Evolutionary conservation across 805 yeast genomes (phyloP).

Genomic region (Saccharomycopsis fodiens): DNA sequence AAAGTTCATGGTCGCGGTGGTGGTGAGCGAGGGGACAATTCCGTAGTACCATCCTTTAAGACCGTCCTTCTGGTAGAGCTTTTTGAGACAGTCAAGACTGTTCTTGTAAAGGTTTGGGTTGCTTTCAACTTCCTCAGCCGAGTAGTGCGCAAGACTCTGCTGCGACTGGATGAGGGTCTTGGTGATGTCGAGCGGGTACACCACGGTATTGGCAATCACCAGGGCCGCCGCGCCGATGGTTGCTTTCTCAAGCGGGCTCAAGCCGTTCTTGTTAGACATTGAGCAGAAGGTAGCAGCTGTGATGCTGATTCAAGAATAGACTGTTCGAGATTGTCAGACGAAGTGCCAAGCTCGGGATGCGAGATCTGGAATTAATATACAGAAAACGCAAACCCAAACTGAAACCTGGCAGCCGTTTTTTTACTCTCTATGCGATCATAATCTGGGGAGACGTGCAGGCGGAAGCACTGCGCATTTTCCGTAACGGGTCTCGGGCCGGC

Average conservation of each 20-base stretch:
- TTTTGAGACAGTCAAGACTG: constrained; percentile 53
- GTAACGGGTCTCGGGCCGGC: not conserved
- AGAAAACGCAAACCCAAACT: too few relatives aligned
- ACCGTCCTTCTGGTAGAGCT: constrained; percentile 56
- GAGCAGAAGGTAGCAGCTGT: constrained; percentile 38
- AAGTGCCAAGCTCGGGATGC: too few relatives aligned
- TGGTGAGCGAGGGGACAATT: constrained; percentile 54
- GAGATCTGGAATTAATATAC: not conserved
- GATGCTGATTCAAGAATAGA: not conserved
- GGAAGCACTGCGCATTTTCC: not conserved
- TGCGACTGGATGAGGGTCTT: constrained; percentile 76
- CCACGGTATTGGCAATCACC: constrained; percentile 66
- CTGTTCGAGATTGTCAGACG: not conserved
- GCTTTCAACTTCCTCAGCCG: constrained; percentile 21
- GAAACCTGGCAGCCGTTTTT: not conserved
- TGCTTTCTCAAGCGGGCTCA: constrained; percentile 70
- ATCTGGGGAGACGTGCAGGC: not conserved
- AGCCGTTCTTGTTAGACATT: constrained; percentile 34
- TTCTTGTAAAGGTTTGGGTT: constrained; percentile 38
- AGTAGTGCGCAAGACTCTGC: constrained; percentile 20
- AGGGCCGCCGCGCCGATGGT: constrained; percentile 80
- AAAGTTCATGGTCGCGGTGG: constrained; percentile 71
- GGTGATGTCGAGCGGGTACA: constrained; percentile 74
- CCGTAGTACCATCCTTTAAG: constrained; percentile 68
- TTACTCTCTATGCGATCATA: not conserved